Conservation (phyloP, 148 eudicot species). For the Beta vulgaris region DNA sequence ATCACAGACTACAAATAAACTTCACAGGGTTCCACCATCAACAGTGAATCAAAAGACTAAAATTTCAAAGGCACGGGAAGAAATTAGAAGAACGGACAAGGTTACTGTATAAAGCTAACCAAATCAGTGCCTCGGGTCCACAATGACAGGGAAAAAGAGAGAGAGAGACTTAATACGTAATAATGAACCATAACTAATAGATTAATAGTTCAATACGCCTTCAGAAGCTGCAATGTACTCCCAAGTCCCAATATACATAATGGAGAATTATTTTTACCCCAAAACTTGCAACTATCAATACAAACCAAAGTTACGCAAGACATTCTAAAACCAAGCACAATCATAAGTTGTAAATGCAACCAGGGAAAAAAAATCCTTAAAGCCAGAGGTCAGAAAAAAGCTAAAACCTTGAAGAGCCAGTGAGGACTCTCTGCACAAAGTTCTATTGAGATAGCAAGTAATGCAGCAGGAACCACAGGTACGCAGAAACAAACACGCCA, state of each 20-base stretch:
- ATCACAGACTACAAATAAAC: background rate
- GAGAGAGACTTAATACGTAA: background rate
- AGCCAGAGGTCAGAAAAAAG: background rate
- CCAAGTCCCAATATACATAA: background rate
- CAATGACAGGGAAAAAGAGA: background rate
- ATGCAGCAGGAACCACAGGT: slow-evolving; percentile 70
- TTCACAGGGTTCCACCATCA: background rate
- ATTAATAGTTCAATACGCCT: too few species aligned
- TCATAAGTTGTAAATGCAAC: background rate
- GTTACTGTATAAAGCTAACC: background rate
- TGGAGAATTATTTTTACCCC: too few species aligned
- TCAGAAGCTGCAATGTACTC: background rate
- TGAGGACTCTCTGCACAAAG: slow-evolving; percentile 91
- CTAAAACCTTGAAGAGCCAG: slow-evolving; percentile 80
- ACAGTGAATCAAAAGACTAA: background rate
- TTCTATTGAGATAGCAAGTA: slow-evolving; percentile 65
- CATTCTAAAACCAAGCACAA: background rate
- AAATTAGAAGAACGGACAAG: background rate
- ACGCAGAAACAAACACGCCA: slow-evolving; percentile 95
- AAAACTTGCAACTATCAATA: background rate
- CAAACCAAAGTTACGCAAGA: background rate
- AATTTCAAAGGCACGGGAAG: background rate
- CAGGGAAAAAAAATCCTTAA: background rate
- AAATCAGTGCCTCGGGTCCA: background rate
- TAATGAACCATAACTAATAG: slow-evolving; percentile 7